Percentiles rank a stretch among this genome's conserved stretches.
phyloP scores from a whole-genome alignment of 2,329 filamentous ascomycete genomes.

The Rhynchosporium agropyri region DNA sequence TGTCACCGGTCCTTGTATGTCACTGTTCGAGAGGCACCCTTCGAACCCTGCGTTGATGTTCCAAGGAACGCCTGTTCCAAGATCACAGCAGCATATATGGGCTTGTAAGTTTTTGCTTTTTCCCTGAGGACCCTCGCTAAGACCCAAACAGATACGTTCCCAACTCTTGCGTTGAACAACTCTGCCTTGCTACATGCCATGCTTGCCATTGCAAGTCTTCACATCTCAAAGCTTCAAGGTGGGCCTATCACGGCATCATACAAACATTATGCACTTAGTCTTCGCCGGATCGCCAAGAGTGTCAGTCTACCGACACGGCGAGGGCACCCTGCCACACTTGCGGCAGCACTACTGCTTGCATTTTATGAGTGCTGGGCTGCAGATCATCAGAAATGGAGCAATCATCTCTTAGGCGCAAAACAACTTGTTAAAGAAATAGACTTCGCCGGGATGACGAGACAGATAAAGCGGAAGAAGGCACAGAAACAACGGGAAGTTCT shows the following conservation, averaged over 20 bases:
- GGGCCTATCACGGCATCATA: slow-evolving; percentile 77
- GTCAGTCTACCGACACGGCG: slow-evolving; percentile 71
- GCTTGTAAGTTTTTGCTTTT: slow-evolving; percentile 51
- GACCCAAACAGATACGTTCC: slow-evolving; percentile 68
- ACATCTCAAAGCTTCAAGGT: slow-evolving; percentile 81
- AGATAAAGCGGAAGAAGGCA: slow-evolving; percentile 64
- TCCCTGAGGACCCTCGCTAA: slow-evolving; percentile 1
- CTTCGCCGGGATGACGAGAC: slow-evolving; percentile 70
- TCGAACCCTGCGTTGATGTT: slow-evolving; percentile 71
- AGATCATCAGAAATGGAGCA: slow-evolving; percentile 95
- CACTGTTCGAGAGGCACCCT: slow-evolving; percentile 82
- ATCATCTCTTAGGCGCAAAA: slow-evolving; percentile 82
- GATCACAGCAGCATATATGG: slow-evolving; percentile 67
- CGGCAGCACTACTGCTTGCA: slow-evolving; percentile 80
- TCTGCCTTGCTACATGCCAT: slow-evolving; percentile 91
- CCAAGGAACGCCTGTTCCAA: slow-evolving; percentile 60
- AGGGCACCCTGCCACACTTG: slow-evolving; percentile 79
- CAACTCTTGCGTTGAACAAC: slow-evolving; percentile 79
- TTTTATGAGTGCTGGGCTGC: slow-evolving; percentile 96
- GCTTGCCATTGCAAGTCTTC: slow-evolving; percentile 81
- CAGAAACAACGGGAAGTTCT: slow-evolving; percentile 40
- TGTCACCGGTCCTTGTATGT: slow-evolving; percentile 83
- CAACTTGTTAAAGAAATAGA: slow-evolving; percentile 84
- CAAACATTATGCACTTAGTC: slow-evolving; percentile 87
- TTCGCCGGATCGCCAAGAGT: slow-evolving; percentile 76